A percentile compares a stretch with the other conserved stretches of the same genome.
These are phyloP conservation scores for Globisporangium acanthophoron DNA, from an alignment of 352 stramenopile species.

Conservation along the genomic window DNA sequence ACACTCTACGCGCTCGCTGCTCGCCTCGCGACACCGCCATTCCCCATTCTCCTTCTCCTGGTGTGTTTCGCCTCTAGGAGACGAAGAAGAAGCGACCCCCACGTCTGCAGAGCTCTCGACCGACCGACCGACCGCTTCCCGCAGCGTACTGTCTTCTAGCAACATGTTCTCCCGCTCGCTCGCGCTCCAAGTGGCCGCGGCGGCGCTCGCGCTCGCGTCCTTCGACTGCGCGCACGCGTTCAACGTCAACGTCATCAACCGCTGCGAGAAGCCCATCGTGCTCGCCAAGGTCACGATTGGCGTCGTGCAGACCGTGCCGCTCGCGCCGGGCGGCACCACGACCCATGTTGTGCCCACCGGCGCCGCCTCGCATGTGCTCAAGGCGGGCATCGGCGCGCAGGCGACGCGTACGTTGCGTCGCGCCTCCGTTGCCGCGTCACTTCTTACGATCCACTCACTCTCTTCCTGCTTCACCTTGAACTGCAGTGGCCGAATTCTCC, in stretches of 20 bases:
- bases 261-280: slow-evolving; percentile 38
- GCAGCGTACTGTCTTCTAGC: slow-evolving; percentile 2
- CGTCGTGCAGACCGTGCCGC: slow-evolving; percentile 17
- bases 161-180: slow-evolving; percentile 6
- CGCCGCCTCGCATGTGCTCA: slow-evolving; percentile 42
- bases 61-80: not conserved
- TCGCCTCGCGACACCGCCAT: slow-evolving; percentile 1
- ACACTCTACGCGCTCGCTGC: not conserved
- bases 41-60: slow-evolving; percentile 2
- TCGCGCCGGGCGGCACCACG: slow-evolving; percentile 29
- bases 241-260: slow-evolving; percentile 56
- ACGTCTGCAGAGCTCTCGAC: slow-evolving; percentile 12
- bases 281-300: slow-evolving; percentile 31
- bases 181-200: slow-evolving; percentile 3
- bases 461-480: not conserved
- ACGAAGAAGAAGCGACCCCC: slow-evolving; percentile 1
- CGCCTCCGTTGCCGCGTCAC: not conserved
- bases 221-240: slow-evolving; percentile 11
- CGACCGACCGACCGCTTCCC: not conserved
- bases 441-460: not conserved
- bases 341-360: slow-evolving; percentile 22
- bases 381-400: slow-evolving; percentile 39
- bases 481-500: slow-evolving; percentile 63
- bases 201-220: slow-evolving; percentile 1
- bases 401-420: slow-evolving; percentile 40